These are phyloP conservation scores for Verticillium tricorpus DNA, from an alignment of 2,329 filamentous ascomycete genomes.

Conservation along the genomic window DNA sequence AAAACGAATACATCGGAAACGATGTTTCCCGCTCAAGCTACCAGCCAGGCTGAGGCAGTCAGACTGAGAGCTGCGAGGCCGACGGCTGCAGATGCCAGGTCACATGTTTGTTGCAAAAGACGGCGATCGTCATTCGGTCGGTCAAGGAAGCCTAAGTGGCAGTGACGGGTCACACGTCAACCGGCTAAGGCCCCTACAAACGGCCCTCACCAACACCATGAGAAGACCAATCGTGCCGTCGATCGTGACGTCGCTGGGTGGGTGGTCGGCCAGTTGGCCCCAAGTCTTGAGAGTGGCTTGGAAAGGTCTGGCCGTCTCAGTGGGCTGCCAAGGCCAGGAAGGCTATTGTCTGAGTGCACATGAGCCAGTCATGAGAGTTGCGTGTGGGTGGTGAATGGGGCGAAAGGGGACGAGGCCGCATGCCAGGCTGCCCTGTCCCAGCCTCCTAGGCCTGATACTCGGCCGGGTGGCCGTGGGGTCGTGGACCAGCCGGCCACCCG, in stretches of 20 bases:
- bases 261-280: background rate
- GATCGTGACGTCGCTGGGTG: background rate
- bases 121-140: background rate
- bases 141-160: background rate
- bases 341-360: background rate
- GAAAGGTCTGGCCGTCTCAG: background rate
- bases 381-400: background rate
- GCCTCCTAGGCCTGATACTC: background rate
- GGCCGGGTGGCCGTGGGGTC: background rate
- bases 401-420: background rate
- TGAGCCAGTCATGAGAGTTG: background rate
- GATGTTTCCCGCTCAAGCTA: too few relatives aligned
- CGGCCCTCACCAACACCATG: background rate
- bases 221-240: background rate
- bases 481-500: slow-evolving; percentile 1
- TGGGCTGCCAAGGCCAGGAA: background rate
- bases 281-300: background rate
- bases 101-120: background rate
- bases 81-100: background rate
- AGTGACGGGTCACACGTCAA: background rate
- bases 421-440: background rate
- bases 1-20: too few relatives aligned
- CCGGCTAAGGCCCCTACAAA: background rate
- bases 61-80: background rate
- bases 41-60: too few relatives aligned